Base-by-base conservation (phyloP, 1,284 basidiomycete genomes). In the Lignosus rhinocerotis region DNA sequence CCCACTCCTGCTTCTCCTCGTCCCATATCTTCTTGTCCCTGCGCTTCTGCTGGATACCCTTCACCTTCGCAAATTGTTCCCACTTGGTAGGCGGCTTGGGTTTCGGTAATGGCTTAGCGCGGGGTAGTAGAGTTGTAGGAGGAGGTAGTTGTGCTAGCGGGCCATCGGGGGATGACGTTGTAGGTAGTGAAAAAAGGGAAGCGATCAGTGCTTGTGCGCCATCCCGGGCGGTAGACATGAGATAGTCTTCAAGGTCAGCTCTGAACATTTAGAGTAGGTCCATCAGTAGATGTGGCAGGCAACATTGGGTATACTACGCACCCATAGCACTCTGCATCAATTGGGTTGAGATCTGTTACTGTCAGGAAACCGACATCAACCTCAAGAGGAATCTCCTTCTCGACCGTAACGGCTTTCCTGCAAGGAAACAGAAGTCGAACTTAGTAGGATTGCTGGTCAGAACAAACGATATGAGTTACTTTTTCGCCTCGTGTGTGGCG, bases 81-180 rank as follows among this genome's bases (percentile, higher is more conserved):
- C 97, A 99, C 74, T 98, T 99, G 14, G 96, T 98, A 49, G 84
- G 84, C 4, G 92, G 89, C 76, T 96, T 97, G 4, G 92, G 89
- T 70, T 95, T 96, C 0, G 96, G 96, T 25, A 98, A 78, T 1
- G 92, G 92, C 74, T 99, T 99, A 45, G 95, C 85, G 34, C 96
- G 86, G 0, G 96, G 96, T 1, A 98, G 82, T 47, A 80, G 77
- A 36, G 88, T 92, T 6, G 80, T 85, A 6, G 93, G 87, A 1
- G 85, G 73, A 0, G 96, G 95, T 3, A 98, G 86, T 58, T 86
- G 79, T 1, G 92, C 93, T 53, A 96, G 80, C 0, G 93, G 93
- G 0, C 96, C 96, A 66, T 94, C 89, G 38, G 87, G 80, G 9
- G 92, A 88, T 21, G 86, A 76, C 38, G 81, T 80, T 8, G 88